Conservation (phyloP, 345 rosid species). For the Isatis tinctoria region DNA sequence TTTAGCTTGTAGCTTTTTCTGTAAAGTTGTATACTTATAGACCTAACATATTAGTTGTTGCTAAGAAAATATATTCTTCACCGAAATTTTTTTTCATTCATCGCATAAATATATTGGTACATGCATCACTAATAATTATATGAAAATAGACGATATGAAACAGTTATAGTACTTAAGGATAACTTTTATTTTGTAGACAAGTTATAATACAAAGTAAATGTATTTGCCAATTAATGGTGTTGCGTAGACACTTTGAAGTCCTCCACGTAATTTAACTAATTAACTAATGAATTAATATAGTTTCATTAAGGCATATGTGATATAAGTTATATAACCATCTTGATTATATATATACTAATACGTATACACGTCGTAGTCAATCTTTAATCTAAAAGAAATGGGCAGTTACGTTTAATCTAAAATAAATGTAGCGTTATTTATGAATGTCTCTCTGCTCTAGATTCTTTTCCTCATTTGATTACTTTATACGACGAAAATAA, state of each 20-base stretch:
- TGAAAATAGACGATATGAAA: not conserved
- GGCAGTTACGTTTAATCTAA: too few relatives aligned
- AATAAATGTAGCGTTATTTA: constrained; percentile 11
- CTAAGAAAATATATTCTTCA: not conserved
- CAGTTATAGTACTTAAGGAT: not conserved
- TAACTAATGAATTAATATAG: not conserved
- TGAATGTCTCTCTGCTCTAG: constrained; percentile 14
- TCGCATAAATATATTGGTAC: not conserved
- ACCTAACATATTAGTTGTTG: constrained; percentile 1
- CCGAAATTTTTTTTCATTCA: not conserved
- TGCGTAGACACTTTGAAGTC: constrained; percentile 2
- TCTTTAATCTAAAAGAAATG: not conserved
- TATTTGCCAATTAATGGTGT: too few relatives aligned
- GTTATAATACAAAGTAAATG: not conserved
- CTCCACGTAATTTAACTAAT: not conserved
- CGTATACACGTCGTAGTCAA: constrained; percentile 8
- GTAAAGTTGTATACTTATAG: not conserved
- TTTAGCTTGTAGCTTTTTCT: not conserved
- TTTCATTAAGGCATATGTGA: not conserved
- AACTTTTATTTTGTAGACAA: not conserved
- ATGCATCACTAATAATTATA: not conserved
- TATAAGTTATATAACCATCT: not conserved
- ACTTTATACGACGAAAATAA: not conserved
- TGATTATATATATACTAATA: not conserved
- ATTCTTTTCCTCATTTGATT: constrained; percentile 20